Conservation (phyloP, 2,329 filamentous ascomycete species). For the Penicillium sp. region DNA sequence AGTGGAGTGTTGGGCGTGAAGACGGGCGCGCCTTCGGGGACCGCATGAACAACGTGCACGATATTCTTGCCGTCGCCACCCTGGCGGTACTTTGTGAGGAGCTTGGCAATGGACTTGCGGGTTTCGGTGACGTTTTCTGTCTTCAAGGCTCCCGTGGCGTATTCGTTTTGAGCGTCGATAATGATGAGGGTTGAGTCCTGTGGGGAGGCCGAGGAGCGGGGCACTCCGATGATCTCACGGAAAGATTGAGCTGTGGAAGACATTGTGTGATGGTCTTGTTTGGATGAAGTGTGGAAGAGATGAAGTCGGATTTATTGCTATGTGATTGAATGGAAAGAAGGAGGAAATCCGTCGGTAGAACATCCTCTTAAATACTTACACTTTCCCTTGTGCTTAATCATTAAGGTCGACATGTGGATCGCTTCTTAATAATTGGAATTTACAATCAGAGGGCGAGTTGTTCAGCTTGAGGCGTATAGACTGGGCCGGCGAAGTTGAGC, state of each 20-base stretch:
- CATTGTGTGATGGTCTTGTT: conserved; percentile 2
- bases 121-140: conserved; percentile 57
- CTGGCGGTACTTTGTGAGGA: conserved; percentile 64
- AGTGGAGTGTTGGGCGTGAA: conserved; percentile 66
- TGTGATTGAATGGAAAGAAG: neutral
- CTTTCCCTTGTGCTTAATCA: neutral
- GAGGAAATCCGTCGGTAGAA: neutral
- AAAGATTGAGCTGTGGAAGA: conserved; percentile 36
- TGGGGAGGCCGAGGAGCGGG: conserved; percentile 58
- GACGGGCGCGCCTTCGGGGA: conserved; percentile 63
- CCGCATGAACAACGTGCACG: conserved; percentile 64
- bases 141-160: conserved; percentile 56
- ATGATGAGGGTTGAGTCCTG: conserved; percentile 65
- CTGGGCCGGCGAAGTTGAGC: neutral
- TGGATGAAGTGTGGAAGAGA: neutral
- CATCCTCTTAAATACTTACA: neutral
- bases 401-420: neutral
- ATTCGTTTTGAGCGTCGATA: conserved; percentile 73
- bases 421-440: too few relatives aligned
- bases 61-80: conserved; percentile 50
- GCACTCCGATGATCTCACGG: conserved; percentile 57
- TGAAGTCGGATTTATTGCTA: neutral
- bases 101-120: conserved; percentile 57
- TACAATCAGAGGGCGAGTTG: neutral
- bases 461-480: neutral